These are phyloP conservation scores for Cercophora sp. DNA, from an alignment of 495 filamentous ascomycete species.

Conservation along the genomic window DNA sequence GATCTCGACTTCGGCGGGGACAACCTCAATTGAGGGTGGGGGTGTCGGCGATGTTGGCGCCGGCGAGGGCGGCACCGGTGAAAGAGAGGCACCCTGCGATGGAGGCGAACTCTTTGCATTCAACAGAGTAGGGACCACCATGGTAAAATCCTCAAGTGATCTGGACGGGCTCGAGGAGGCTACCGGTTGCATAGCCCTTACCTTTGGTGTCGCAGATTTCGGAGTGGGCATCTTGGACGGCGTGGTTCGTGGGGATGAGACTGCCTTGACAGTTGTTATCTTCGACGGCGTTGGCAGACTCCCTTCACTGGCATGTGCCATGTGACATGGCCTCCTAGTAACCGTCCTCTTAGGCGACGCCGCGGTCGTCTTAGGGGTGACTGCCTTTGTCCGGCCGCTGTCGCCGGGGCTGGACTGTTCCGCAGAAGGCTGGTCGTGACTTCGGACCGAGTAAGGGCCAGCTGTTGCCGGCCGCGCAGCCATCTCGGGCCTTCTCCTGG, in stretches of 20 bases:
- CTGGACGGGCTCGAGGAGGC: slow-evolving; percentile 29
- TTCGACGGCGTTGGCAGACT: slow-evolving; percentile 36
- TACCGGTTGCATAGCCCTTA: no score
- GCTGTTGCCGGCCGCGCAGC: slow-evolving; percentile 52
- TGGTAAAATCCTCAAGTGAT: slow-evolving; percentile 49
- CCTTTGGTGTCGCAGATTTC: slow-evolving; percentile 37
- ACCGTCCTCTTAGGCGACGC: slow-evolving; percentile 42
- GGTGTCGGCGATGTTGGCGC: slow-evolving; percentile 14
- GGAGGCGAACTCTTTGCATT: slow-evolving; percentile 17
- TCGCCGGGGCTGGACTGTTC: slow-evolving; percentile 42
- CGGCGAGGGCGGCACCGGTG: slow-evolving; percentile 16
- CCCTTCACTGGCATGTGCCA: slow-evolving; percentile 42
- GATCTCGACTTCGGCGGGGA: slow-evolving; percentile 15
- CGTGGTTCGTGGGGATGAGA: slow-evolving; percentile 34
- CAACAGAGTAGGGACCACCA: slow-evolving; percentile 39
- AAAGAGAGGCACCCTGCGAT: slow-evolving; percentile 2
- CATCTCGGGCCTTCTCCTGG: slow-evolving; percentile 46
- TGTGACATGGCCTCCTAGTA: slow-evolving; percentile 42
- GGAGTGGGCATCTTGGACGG: slow-evolving; percentile 35
- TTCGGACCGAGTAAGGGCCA: slow-evolving; percentile 54
- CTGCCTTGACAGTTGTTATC: slow-evolving; percentile 21
- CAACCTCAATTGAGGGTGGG: no score
- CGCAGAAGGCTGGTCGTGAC: slow-evolving; percentile 37
- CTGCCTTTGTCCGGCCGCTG: slow-evolving; percentile 29
- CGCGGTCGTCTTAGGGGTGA: slow-evolving; percentile 38